A percentile compares a stretch with the other conserved stretches of the same genome.
phyloP scores from a whole-genome alignment of 768 basidiomycete genomes.

The Termitomyces sp. region DNA sequence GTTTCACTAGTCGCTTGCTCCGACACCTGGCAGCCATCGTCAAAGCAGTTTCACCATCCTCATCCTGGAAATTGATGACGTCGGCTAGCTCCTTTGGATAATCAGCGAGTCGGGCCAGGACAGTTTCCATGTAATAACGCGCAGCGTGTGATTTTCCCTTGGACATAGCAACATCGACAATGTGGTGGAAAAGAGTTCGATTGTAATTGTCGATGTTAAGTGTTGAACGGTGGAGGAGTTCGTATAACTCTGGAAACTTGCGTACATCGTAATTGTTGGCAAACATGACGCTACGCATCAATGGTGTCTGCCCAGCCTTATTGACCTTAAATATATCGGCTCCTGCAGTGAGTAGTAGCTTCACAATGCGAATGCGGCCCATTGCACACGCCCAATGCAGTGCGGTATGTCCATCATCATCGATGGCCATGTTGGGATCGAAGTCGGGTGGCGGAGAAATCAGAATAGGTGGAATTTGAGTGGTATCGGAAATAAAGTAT shows the following conservation, averaged over 20 bases:
- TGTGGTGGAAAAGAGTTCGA: constrained; percentile 96
- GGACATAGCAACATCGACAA: constrained; percentile 95
- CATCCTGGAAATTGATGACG: constrained; percentile 98
- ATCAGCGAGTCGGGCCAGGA: constrained; percentile 80
- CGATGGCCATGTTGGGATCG: constrained; percentile 94
- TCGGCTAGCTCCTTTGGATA: constrained; percentile 96
- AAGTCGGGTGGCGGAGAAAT: constrained; percentile 87
- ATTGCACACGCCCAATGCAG: constrained; percentile 99
- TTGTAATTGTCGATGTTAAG: constrained; percentile 98
- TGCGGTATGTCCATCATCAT: constrained; percentile 96
- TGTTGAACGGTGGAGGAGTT: constrained; percentile 94
- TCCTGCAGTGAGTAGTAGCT: constrained; percentile 87
- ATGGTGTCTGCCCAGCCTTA: constrained; percentile 91
- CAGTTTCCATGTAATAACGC: constrained; percentile 98
- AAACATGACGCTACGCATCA: constrained; percentile 99
- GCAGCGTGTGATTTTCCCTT: constrained; percentile 98
- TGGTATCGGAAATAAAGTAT: constrained; percentile 97
- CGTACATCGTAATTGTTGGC: constrained; percentile 99
- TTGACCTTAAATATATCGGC: constrained; percentile 98
- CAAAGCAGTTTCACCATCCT: constrained; percentile 96
- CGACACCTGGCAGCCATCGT: constrained; percentile 96
- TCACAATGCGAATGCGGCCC: constrained; percentile 96
- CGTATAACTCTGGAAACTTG: constrained; percentile 97
- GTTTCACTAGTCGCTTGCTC: constrained; percentile 92
- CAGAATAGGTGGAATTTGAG: constrained; percentile 84